These are phyloP conservation scores for Penicillium freii DNA, from an alignment of 2,329 filamentous ascomycete genomes.

Conservation along the genomic window DNA sequence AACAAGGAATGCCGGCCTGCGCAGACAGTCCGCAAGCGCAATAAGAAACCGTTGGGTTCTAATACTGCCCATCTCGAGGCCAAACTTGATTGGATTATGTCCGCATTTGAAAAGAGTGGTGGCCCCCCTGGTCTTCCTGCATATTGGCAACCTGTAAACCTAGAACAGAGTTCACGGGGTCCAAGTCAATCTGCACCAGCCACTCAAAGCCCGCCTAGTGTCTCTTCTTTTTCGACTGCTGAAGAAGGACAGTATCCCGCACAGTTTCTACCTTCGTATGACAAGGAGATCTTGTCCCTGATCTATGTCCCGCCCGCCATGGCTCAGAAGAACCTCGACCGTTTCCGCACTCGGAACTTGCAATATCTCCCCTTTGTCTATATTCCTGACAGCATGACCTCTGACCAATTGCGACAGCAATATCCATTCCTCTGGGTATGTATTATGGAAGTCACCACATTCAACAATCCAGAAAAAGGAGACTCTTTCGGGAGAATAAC, in stretches of 20 bases:
- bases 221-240: slow-evolving; percentile 1
- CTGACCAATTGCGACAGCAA: slow-evolving; percentile 29
- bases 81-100: slow-evolving; percentile 31
- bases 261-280: background rate
- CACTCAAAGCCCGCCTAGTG: slow-evolving; percentile 2
- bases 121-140: slow-evolving; percentile 7
- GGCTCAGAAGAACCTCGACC: slow-evolving; percentile 18
- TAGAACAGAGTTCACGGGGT: background rate
- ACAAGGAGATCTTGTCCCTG: slow-evolving; percentile 11
- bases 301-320: slow-evolving; percentile 17
- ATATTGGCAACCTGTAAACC: slow-evolving; percentile 16
- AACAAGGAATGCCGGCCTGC: slow-evolving; percentile 44
- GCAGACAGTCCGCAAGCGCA: slow-evolving; percentile 31
- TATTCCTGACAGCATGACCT: slow-evolving; percentile 23
- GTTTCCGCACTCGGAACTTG: slow-evolving; percentile 27
- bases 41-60: slow-evolving; percentile 26
- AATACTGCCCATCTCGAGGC: slow-evolving; percentile 30
- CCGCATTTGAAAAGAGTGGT: slow-evolving; percentile 27
- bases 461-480: slow-evolving; percentile 13
- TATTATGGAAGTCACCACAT: slow-evolving; percentile 36
- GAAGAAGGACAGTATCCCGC: background rate
- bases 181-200: background rate
- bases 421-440: slow-evolving; percentile 43
- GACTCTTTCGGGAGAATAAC: slow-evolving; percentile 18
- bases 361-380: slow-evolving; percentile 30